phyloP scores from a whole-genome alignment of 2,329 filamentous ascomycete genomes.

The Juglanconis juglandina region DNA sequence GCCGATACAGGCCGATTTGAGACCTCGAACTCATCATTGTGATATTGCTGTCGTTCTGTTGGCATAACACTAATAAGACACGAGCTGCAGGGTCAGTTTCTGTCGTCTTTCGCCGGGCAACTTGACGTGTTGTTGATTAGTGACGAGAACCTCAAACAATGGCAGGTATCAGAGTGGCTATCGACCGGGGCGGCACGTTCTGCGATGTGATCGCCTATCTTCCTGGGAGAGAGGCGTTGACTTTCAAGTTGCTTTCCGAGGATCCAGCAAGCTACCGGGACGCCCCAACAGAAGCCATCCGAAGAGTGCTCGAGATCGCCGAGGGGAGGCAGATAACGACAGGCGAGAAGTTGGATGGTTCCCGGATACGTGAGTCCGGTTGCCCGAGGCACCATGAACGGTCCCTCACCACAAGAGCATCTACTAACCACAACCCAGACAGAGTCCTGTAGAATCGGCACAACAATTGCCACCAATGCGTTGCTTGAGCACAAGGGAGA shows the following conservation, averaged over 20 bases:
- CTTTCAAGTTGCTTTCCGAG: slow-evolving; percentile 73
- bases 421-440: slow-evolving; percentile 31
- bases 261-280: slow-evolving; percentile 69
- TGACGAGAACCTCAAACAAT: background rate
- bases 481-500: slow-evolving; percentile 71
- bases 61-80: background rate
- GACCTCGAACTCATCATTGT: too few species aligned
- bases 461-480: slow-evolving; percentile 72
- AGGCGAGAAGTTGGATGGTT: slow-evolving; percentile 31
- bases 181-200: slow-evolving; percentile 68
- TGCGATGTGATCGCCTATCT: slow-evolving; percentile 67
- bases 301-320: slow-evolving; percentile 61
- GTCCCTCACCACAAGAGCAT: too few species aligned
- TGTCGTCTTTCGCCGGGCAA: background rate
- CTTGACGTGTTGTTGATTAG: background rate
- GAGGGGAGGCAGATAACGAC: slow-evolving; percentile 53
- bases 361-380: slow-evolving; percentile 27
- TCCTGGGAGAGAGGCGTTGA: slow-evolving; percentile 62
- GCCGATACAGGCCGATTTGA: too few species aligned
- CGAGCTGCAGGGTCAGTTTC: background rate
- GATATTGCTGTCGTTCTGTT: background rate
- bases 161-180: slow-evolving; percentile 28
- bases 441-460: slow-evolving; percentile 72
- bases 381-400: background rate
- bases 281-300: slow-evolving; percentile 68